phyloP scores from a whole-genome alignment of 352 stramenopile species.

The Phytophthora europaea region DNA sequence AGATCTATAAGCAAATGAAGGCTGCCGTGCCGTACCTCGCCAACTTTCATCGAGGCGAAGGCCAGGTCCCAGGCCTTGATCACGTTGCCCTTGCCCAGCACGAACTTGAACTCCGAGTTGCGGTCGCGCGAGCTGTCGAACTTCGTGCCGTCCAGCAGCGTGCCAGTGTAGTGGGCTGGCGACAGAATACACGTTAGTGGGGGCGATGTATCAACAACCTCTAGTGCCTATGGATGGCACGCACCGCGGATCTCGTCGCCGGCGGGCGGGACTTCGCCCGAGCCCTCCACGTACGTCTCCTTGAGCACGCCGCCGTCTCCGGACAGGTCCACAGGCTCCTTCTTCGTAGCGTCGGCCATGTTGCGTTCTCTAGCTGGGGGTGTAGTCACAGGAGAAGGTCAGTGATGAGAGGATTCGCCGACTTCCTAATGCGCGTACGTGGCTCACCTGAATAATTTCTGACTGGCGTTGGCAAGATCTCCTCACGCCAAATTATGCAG shows the following conservation, averaged over 20 bases:
- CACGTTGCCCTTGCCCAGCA: constrained; percentile 89
- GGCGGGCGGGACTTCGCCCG: constrained; percentile 80
- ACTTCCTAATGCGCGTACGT: constrained; percentile 1
- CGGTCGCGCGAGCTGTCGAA: constrained; percentile 96
- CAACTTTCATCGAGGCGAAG: constrained; percentile 96
- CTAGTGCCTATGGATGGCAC: background rate
- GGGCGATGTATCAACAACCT: background rate
- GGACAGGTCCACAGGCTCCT: constrained; percentile 75
- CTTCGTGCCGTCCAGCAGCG: constrained; percentile 94
- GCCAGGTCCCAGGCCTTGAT: constrained; percentile 92
- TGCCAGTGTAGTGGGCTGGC: constrained; percentile 97
- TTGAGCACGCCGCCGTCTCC: constrained; percentile 94
- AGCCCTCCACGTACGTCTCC: constrained; percentile 91
- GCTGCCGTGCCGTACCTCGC: constrained; percentile 66
- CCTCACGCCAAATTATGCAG: background rate
- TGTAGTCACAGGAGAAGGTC: background rate
- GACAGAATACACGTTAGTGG: background rate
- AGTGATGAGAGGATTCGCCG: background rate
- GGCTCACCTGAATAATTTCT: constrained; percentile 9
- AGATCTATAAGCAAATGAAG: background rate
- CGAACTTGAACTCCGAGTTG: constrained; percentile 90
- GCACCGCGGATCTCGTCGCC: constrained; percentile 88
- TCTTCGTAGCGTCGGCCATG: constrained; percentile 55
- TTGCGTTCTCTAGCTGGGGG: constrained; percentile 15
- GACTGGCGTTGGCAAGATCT: background rate